A percentile compares a stretch with the other conserved stretches of the same genome.
Conservation (phyloP, 805 yeast genomes). For the Sugiyamaella valdiviana region DNA sequence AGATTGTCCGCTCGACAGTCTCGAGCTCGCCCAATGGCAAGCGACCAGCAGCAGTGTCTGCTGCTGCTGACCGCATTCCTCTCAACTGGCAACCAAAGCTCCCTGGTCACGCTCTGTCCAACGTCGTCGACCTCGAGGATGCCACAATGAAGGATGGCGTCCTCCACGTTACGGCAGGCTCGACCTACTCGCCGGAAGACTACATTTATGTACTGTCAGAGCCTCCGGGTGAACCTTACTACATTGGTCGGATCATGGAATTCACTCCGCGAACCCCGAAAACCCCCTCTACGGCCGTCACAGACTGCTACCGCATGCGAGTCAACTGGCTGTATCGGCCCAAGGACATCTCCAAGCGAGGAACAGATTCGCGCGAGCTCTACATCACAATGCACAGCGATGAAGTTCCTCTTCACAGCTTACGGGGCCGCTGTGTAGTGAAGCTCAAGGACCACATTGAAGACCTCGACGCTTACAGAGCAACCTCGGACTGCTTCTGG, state of each 20-base stretch:
- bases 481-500: conserved; percentile 66
- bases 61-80: conserved; percentile 16
- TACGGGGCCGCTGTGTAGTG: conserved; percentile 70
- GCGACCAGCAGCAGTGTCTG: neutral
- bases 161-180: conserved; percentile 26
- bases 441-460: conserved; percentile 61
- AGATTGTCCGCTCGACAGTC: conserved; percentile 3
- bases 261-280: conserved; percentile 36
- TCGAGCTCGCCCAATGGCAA: neutral
- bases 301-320: conserved; percentile 37
- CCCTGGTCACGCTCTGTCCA: conserved; percentile 20
- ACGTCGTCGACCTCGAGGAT: conserved; percentile 34
- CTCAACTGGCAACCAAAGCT: conserved; percentile 29
- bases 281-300: conserved; percentile 10
- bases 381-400: conserved; percentile 85
- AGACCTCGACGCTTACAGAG: conserved; percentile 49
- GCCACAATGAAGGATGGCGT: conserved; percentile 34
- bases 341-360: conserved; percentile 64
- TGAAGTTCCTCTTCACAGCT: conserved; percentile 66
- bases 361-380: conserved; percentile 66
- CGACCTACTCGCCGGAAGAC: conserved; percentile 37
- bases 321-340: conserved; percentile 93
- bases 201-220: conserved; percentile 79
- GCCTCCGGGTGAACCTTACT: conserved; percentile 93
- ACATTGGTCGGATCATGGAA: conserved; percentile 77